These are phyloP conservation scores for Scutellaria baicalensis DNA, from an alignment of 257 asterid species.

Conservation along the genomic window DNA sequence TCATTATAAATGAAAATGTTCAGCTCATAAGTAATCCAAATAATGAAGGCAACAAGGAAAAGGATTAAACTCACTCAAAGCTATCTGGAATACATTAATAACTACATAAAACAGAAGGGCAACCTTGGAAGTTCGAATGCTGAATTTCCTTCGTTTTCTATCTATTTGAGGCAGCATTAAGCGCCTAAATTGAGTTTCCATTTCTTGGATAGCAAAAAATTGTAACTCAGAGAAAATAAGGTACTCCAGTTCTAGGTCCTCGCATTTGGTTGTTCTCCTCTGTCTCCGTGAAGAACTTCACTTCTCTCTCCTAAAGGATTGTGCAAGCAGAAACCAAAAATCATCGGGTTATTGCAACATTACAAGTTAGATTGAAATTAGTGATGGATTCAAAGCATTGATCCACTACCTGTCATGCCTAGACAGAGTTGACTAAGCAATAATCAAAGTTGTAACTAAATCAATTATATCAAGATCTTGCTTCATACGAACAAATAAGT, in stretches of 20 bases:
- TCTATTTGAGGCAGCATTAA: neutral
- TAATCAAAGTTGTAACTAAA: neutral
- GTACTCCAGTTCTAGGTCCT: constrained; percentile 92
- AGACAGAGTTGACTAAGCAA: neutral
- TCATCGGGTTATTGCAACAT: neutral
- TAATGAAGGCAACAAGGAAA: neutral
- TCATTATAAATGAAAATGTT: neutral
- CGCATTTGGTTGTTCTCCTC: constrained; percentile 97
- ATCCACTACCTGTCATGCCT: neutral
- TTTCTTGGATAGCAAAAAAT: neutral
- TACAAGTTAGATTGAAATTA: neutral
- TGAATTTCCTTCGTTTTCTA: neutral
- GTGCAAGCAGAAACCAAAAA: neutral
- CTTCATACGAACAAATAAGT: neutral
- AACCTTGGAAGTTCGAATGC: neutral
- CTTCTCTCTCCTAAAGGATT: constrained; percentile 67
- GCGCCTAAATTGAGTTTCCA: neutral
- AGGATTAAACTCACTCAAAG: neutral
- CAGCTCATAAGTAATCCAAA: constrained; percentile 1
- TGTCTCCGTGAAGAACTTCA: constrained; percentile 89
- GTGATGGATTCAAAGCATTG: neutral
- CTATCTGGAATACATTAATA: constrained; percentile 2
- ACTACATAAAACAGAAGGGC: constrained; percentile 1
- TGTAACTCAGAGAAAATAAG: constrained; percentile 57
- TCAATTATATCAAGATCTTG: neutral